These are phyloP conservation scores for Vairimorpha ceranae DNA, from an alignment of 371 early-diverging fungal species.

Conservation along the genomic window DNA sequence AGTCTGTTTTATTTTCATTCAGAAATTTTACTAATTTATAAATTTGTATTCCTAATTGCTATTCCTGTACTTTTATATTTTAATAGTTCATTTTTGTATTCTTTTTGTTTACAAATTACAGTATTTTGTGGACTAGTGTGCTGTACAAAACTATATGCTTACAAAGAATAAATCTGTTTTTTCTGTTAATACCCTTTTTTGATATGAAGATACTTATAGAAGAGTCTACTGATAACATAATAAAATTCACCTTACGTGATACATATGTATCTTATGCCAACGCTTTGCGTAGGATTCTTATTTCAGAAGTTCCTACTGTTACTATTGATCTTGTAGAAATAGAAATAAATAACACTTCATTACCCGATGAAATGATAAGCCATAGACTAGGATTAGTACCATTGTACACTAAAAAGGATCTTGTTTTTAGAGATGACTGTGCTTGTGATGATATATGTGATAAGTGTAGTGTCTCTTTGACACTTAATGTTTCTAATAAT, in stretches of 20 bases:
- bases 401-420: conserved; percentile 76
- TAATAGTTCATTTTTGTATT: too few relatives aligned
- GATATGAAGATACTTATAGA: conserved; percentile 1
- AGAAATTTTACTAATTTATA: too few relatives aligned
- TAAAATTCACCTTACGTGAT: conserved; percentile 67
- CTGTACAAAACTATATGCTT: too few relatives aligned
- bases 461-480: conserved; percentile 78
- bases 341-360: conserved; percentile 79
- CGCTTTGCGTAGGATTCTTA: conserved; percentile 82
- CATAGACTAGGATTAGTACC: conserved; percentile 93
- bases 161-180: too few relatives aligned
- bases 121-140: too few relatives aligned
- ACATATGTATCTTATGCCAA: conserved; percentile 86
- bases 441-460: conserved; percentile 71
- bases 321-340: conserved; percentile 90
- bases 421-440: conserved; percentile 55
- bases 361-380: conserved; percentile 92
- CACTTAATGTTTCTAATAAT: conserved; percentile 65
- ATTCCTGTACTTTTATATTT: too few relatives aligned
- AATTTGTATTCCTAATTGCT: too few relatives aligned
- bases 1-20: too few relatives aligned
- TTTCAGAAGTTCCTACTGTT: conserved; percentile 67
- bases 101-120: too few relatives aligned
- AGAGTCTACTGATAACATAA: conserved; percentile 23
- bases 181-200: too few relatives aligned